Conservation (phyloP, 345 rosid genomes). For the Lepidium didymum region DNA sequence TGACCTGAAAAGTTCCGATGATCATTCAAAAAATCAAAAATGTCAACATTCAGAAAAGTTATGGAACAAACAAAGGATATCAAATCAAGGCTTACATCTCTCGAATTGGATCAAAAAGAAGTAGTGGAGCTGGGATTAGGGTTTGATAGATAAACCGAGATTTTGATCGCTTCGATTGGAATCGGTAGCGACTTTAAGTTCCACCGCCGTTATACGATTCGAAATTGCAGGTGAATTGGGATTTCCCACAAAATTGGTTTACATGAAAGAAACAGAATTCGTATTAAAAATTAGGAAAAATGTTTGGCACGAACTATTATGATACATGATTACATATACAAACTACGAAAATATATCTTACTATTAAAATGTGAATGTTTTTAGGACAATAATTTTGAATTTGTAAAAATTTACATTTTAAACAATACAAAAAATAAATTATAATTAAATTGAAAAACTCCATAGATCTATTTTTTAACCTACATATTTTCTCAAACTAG, state of each 20-base stretch:
- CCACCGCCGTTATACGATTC: slow-evolving; percentile 7
- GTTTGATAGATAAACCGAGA: slow-evolving; percentile 1
- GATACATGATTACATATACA: no score
- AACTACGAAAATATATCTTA: no score
- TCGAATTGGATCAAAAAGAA: background rate
- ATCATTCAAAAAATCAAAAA: background rate
- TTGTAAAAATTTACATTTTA: no score
- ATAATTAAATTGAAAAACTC: no score
- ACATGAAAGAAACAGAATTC: background rate
- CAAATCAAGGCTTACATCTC: background rate
- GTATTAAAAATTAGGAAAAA: background rate
- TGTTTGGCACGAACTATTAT: no score
- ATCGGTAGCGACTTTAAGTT: background rate
- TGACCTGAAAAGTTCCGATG: slow-evolving; percentile 36
- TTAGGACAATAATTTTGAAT: no score
- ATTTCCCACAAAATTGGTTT: background rate
- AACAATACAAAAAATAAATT: no score
- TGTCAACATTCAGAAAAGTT: background rate
- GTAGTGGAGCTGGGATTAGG: slow-evolving; percentile 1
- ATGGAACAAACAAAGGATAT: background rate
- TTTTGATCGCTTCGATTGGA: slow-evolving; percentile 12
- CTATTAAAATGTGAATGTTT: no score
- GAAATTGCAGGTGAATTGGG: background rate
- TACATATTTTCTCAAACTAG: no score
- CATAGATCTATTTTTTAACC: no score